Base-by-base conservation (phyloP, 805 yeast genomes). In the Saccharomyces kudriavzevii region DNA sequence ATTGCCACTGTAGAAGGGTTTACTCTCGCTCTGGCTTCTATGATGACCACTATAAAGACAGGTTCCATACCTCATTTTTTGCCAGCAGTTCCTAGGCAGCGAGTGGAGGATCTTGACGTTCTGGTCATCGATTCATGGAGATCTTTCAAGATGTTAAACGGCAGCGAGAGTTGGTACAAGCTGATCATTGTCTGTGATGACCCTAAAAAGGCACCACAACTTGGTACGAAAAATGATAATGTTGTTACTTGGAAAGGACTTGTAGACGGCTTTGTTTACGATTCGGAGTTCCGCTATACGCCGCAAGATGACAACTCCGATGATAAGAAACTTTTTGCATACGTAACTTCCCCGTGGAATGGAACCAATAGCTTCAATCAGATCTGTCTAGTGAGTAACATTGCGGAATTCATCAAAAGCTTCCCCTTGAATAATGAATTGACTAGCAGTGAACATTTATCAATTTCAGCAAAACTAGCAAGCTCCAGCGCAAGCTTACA, bases 331-430 rank as follows among this genome's bases (percentile, higher is more conserved):
- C 47, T 68, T 5, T 64, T 73, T n/a, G 60, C 64, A 13, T 56
- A 69, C 25, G 59, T 57, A 11, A 56, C 65, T 4, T 60, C 67
- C 1, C 56, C 60, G 10, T 53, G 50, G 35, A 56, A 62, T 14
- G 58, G 59, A 10, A 60, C 70, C 1, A 66, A 70, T 1, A 59
- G 69, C 11, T 81, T 77, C 59, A 75, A 81, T 4, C 84, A 81
- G 53, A 70, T 76, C 54, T 79, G 80, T 56, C 64, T 82, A 45
- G 77, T 81, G 4, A 77, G 84, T 56, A 73, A 82, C 5, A 68
- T 78, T 31, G 81, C 87, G 2, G 73, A 85, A 1, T 70, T 77
- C 25, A 69, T 75, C 4, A 71, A 66, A 40, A 58, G 63, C 0
- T 63, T 71, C 13, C 74, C 77, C 14, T 48, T 70, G 8, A 72